Percentiles rank a stretch among this genome's conserved stretches.
Conservation (phyloP, 169 alveolate species). For the Perkinsus marinus region DNA sequence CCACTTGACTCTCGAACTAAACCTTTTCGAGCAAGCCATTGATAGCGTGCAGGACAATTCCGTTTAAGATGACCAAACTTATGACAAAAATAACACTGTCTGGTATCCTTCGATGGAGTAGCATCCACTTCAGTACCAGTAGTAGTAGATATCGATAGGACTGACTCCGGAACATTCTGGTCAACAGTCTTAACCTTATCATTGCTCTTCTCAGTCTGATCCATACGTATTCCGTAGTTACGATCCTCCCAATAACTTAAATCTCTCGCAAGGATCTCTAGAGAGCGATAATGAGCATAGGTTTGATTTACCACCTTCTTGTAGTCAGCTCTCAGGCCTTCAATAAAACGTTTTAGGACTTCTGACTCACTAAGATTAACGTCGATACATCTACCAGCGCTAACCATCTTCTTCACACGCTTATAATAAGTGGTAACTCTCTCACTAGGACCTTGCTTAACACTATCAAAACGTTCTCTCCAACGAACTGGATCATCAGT, state of each 20-base stretch:
- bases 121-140: background rate
- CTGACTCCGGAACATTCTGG: background rate
- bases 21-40: background rate
- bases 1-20: background rate
- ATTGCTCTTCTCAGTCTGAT: background rate
- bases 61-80: background rate
- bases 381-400: background rate
- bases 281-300: background rate
- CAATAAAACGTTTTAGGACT: background rate
- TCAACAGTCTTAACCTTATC: background rate
- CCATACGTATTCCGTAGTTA: background rate
- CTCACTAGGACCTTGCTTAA: background rate
- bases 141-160: background rate
- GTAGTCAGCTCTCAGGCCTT: background rate
- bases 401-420: background rate
- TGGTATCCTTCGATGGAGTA: background rate
- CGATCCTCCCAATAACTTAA: background rate
- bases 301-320: background rate
- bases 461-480: background rate
- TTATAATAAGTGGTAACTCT: background rate
- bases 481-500: background rate
- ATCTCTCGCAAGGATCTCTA: background rate
- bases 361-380: background rate
- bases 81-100: background rate
- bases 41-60: background rate